Evolutionary conservation across 192 early-diverging fungal genomes (phyloP), one percentile per base, ranked within the genome.

Genomic region (Coemansia sp.): DNA sequence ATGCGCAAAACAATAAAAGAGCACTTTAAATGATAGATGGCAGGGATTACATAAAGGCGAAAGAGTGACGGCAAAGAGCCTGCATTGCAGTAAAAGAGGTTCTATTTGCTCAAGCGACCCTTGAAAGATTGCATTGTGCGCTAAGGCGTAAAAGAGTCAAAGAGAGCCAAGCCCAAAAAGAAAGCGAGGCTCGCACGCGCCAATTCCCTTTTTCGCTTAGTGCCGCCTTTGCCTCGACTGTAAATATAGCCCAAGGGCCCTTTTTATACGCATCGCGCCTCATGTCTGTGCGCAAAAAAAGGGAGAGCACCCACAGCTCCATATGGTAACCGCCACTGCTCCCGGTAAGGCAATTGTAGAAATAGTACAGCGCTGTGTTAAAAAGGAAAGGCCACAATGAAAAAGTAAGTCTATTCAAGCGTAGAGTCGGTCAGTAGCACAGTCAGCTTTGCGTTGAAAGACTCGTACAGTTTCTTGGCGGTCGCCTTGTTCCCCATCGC

Each of bases 361-460:
- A 55, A 55, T 55, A n/a, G 52, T 55, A 55, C 52, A 55, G 26
- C 26, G 25, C 26, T n/a, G 33, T 8, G 52, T 26, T 28, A 14
- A n/a, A n/a, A 31, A 42, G 4, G 25, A 47, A n/a, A n/a, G 33
- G 10, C 25, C 37, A 41, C 23, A 52, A 52, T 12, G 18, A 47
- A 35, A 25, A 4, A 34, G 3, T 12, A 34, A 36, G 6, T 35
- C 33, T 23, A 36, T 70, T 59, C 58, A 18, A 79, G 45, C 6
- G 47, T 53, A 0, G 68, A 59, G 38, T 62, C 72, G 9, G 68
- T 25, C 61, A 79, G 69, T 61, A 82, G 60, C 18, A 68, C 65
- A 11, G 73, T 41, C 33, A 82, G 66, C 55, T 76, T 75, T 6
- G 66, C 43, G 64, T 82, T 82, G 57, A 82, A 82, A n/a, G 79